Conservation (phyloP, 192 early-diverging fungal genomes). For the Polychytrium aggregatum region DNA sequence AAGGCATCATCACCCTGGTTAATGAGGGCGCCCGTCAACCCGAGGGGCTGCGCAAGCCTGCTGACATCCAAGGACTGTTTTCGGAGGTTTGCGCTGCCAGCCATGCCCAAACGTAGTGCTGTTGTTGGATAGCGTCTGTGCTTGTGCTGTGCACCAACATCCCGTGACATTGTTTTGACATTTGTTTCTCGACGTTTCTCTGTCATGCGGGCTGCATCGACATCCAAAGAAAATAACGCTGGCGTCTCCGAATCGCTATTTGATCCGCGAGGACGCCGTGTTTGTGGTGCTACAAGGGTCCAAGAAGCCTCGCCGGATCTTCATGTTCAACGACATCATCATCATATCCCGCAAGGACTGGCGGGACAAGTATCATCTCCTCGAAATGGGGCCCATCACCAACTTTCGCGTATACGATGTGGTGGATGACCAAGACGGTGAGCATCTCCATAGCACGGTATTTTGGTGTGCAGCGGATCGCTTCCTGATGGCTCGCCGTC, state of each 20-base stretch:
- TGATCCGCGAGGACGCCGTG: slow-evolving; percentile 36
- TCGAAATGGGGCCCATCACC: slow-evolving; percentile 29
- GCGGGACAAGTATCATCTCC: slow-evolving; percentile 34
- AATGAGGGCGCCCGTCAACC: slow-evolving; percentile 32
- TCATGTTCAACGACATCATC: slow-evolving; percentile 42
- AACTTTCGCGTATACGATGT: slow-evolving; percentile 36
- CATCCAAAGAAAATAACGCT: slow-evolving; percentile 31
- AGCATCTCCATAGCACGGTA: slow-evolving; percentile 21
- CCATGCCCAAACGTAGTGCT: background rate
- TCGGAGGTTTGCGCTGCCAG: slow-evolving; percentile 18
- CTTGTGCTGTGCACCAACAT: background rate
- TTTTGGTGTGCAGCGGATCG: too few relatives aligned
- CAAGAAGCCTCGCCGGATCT: slow-evolving; percentile 30
- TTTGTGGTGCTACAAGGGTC: slow-evolving; percentile 11
- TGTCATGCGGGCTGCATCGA: background rate
- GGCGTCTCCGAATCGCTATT: slow-evolving; percentile 25
- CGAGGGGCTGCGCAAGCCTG: slow-evolving; percentile 29
- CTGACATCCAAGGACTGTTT: slow-evolving; percentile 34
- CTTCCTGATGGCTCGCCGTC: slow-evolving; percentile 13
- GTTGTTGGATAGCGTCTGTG: background rate
- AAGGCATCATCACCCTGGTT: slow-evolving; percentile 30
- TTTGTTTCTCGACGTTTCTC: slow-evolving; percentile 1
- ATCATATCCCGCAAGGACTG: slow-evolving; percentile 38
- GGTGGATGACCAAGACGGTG: slow-evolving; percentile 12
- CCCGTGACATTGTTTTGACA: background rate